Percentiles rank a stretch among this genome's conserved stretches.
phyloP scores from a whole-genome alignment of 495 filamentous ascomycete genomes.

The Aspergillus egyptiacus region DNA sequence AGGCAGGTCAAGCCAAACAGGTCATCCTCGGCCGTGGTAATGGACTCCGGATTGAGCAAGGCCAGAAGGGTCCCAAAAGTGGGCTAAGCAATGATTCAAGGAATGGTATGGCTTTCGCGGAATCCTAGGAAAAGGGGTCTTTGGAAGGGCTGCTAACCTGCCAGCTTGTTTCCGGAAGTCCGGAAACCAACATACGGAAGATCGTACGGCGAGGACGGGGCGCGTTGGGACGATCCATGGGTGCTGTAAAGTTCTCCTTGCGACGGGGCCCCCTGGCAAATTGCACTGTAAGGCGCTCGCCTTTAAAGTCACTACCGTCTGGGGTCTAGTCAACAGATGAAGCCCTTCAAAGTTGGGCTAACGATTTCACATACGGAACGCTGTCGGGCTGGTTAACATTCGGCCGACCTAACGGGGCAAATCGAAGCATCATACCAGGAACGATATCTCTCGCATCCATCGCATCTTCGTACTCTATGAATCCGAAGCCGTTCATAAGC shows the following conservation, averaged over 20 bases:
- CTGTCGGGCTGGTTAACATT: constrained; percentile 27
- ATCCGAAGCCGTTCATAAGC: constrained; percentile 99
- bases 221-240: constrained; percentile 60
- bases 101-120: constrained; percentile 23
- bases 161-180: constrained; percentile 99
- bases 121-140: constrained; percentile 48
- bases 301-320: constrained; percentile 98
- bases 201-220: constrained; percentile 92
- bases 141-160: constrained; percentile 80
- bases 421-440: constrained; percentile 59
- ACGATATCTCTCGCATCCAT: constrained; percentile 97
- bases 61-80: constrained; percentile 19
- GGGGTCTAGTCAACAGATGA: constrained; percentile 22
- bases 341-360: constrained; percentile 5
- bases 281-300: constrained; percentile 91
- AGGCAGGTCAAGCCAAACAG: neutral
- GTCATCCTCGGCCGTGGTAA: neutral
- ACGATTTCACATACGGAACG: constrained; percentile 46
- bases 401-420: neutral
- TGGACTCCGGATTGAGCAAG: neutral
- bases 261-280: constrained; percentile 93
- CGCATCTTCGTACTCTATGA: constrained; percentile 97
- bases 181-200: constrained; percentile 94
- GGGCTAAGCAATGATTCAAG: constrained; percentile 30
- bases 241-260: constrained; percentile 66